Percentiles rank a stretch among this genome's conserved stretches.
These are phyloP conservation scores for Citrus sp. DNA, from an alignment of 345 rosid genomes.

Conservation along the genomic window DNA sequence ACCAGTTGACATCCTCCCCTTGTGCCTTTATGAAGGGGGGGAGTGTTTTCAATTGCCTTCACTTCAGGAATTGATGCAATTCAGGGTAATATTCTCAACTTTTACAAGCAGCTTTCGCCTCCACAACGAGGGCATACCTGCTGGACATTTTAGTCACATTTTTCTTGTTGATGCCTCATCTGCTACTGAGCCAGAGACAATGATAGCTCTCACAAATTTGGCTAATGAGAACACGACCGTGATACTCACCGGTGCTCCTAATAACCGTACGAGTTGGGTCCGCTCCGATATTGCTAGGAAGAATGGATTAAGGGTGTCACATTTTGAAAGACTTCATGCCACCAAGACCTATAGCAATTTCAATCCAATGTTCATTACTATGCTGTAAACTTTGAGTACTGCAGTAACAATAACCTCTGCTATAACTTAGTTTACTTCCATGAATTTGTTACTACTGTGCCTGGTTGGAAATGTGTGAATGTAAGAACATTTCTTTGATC, in stretches of 20 bases:
- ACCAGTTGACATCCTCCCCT: slow-evolving; percentile 29
- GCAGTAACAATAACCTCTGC: neutral
- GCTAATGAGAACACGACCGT: slow-evolving; percentile 21
- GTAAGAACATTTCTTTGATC: neutral
- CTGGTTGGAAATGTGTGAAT: neutral
- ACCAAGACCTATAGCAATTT: neutral
- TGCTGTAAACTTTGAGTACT: neutral
- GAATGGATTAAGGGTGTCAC: slow-evolving; percentile 27
- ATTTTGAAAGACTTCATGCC: slow-evolving; percentile 30
- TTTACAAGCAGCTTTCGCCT: slow-evolving; percentile 31
- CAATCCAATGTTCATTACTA: neutral
- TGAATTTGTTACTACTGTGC: neutral
- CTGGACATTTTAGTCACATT: slow-evolving; percentile 37
- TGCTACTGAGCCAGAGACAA: slow-evolving; percentile 36
- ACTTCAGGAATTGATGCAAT: slow-evolving; percentile 10
- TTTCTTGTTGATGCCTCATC: slow-evolving; percentile 35
- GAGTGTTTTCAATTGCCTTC: slow-evolving; percentile 33
- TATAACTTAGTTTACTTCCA: neutral
- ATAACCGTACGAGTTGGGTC: slow-evolving; percentile 18
- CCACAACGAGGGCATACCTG: slow-evolving; percentile 14
- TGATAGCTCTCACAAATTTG: slow-evolving; percentile 35
- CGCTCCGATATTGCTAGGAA: slow-evolving; percentile 30
- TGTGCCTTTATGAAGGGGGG: slow-evolving; percentile 17
- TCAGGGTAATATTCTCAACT: slow-evolving; percentile 31
- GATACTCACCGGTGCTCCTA: slow-evolving; percentile 26